Percentiles rank a stretch among this genome's conserved stretches.
phyloP scores from a whole-genome alignment of 805 yeast genomes.

The Starmerella bombicola region DNA sequence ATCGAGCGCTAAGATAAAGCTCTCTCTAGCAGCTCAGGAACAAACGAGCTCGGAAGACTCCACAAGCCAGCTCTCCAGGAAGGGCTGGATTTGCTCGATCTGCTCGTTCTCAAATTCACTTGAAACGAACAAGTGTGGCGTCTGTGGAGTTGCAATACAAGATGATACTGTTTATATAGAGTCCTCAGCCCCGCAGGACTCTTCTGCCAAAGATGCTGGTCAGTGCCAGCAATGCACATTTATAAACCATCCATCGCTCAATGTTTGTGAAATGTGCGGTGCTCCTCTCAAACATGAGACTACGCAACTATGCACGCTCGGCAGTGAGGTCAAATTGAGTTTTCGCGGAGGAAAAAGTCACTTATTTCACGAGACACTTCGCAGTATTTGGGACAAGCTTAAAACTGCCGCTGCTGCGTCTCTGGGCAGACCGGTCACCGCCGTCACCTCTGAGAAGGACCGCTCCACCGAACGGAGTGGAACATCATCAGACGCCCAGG shows the following conservation, averaged over 20 bases:
- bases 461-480: no score
- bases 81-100: constrained; percentile 76
- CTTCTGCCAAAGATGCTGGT: no score
- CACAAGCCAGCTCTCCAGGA: not conserved
- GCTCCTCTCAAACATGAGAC: constrained; percentile 33
- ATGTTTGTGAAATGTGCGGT: constrained; percentile 81
- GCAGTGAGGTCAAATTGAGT: constrained; percentile 30
- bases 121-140: constrained; percentile 38
- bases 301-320: constrained; percentile 20
- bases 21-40: constrained; percentile 20
- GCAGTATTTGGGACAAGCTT: no score
- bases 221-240: constrained; percentile 59
- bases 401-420: not conserved
- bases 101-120: constrained; percentile 56
- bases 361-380: no score
- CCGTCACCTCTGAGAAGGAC: no score
- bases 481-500: constrained; percentile 39
- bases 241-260: constrained; percentile 65
- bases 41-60: not conserved
- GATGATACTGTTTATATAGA: constrained; percentile 24
- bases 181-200: constrained; percentile 1
- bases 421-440: no score
- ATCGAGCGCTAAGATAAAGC: constrained; percentile 64
- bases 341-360: constrained; percentile 62
- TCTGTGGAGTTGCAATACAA: constrained; percentile 48